Evolutionary conservation across 2,329 filamentous ascomycete genomes (phyloP), one percentile per base, ranked within the genome.

Genomic region (Alternaria tenuissima): DNA sequence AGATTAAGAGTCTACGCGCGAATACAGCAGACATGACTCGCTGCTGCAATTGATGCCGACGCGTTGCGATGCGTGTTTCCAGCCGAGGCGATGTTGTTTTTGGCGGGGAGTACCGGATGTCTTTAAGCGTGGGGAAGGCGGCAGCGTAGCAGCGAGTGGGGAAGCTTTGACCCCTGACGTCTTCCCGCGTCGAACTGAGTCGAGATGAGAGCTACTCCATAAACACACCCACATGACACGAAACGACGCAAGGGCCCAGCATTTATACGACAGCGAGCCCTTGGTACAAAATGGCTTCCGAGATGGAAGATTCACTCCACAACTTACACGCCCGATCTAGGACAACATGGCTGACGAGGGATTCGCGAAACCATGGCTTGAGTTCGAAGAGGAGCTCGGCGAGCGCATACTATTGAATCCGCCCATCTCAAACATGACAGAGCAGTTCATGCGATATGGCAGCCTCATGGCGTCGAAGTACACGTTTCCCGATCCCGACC

Each of bases 361-460:
- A 14, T 71, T 72, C 38, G 72, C 72, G 30, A 65, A 69, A 61
- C 69, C 71, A 41, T 74, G 72, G 72, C 18, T 71, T 32, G 72
- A 74, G 73, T 76, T 77, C 39, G 73, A 76, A 63, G 62, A 75
- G 44, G 74, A 76, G 28, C 61, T 74, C 11, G 75, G 75, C 16
- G 64, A 70, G 58, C 73, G 71, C 20, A 64, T 67, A 28, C 58
- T 72, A 14, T 62, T 76, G 12, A 46, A 68, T 38, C 71, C 68
- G 0, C 64, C 73, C 8, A 12, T 77, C 4, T 42, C 63, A n/a
- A 57, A 39, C 55, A 70, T 63, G 69, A 38, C 11, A 4, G 38
- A 54, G 34, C 51, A 56, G 3, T 76, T 70, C 36, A 54, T 54
- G 11, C 59, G 59, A 14, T 53, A 72, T 20, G 70, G 64, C 9